phyloP scores from a whole-genome alignment of 306 rosid species.

The Acacia confusa region DNA sequence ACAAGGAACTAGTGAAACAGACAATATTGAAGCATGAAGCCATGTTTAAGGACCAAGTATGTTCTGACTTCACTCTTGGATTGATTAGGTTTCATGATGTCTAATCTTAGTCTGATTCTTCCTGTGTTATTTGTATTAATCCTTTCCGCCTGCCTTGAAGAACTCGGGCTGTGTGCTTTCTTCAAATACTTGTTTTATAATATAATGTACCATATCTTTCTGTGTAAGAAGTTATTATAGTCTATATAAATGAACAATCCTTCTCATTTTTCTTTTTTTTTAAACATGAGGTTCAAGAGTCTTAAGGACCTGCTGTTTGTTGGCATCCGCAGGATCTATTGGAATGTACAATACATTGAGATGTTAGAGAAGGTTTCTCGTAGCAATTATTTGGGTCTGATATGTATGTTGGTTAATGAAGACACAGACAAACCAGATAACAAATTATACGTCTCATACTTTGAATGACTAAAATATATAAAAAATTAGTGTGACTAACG shows the following conservation, averaged over 20 bases:
- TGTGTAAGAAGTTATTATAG: background rate
- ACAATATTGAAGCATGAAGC: constrained; percentile 69
- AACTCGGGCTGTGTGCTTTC: background rate
- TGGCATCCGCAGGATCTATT: background rate
- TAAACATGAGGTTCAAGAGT: background rate
- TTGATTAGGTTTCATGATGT: background rate
- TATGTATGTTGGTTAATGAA: background rate
- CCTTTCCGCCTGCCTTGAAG: background rate
- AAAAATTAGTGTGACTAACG: background rate
- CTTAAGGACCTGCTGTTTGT: background rate
- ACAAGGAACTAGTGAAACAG: constrained; percentile 59
- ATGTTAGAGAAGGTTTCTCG: background rate
- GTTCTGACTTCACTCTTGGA: background rate
- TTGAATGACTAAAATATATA: constrained; percentile 9
- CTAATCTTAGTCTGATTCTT: background rate
- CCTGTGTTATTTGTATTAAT: background rate
- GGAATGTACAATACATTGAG: background rate
- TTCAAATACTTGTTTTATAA: background rate
- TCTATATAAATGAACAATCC: background rate
- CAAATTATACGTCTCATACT: background rate
- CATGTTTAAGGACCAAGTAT: constrained; percentile 67
- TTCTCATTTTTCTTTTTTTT: background rate
- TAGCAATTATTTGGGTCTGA: constrained; percentile 11
- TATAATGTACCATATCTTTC: background rate
- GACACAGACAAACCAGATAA: background rate